Base-by-base conservation (phyloP, 345 rosid species). In the Sapria himalayana region DNA sequence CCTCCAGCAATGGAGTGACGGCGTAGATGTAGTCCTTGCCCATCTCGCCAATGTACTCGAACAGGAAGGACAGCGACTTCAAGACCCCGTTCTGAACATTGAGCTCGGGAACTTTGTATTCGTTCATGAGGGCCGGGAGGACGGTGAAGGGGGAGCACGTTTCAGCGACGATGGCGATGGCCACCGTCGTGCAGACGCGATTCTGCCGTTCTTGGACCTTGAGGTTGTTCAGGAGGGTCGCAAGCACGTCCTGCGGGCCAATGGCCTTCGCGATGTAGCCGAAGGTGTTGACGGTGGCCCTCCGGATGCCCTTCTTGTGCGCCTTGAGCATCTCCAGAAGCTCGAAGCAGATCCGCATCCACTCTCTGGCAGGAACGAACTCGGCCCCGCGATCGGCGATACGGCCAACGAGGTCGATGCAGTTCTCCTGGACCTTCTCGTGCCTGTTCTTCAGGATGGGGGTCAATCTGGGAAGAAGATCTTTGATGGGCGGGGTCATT, bases 261-360 rank as follows among this genome's bases (percentile, higher is more conserved):
- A 91, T 91, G 58, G 99, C 99, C 65, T 84, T 91, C 5, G 99
- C 99, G 7, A 91, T 91, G 48, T 91, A 91, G 37, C 99, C 99
- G 19, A 91, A 89, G 18, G 99, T 91, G 56, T 91, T 91, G 45
- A 91, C 99, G 0, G 93, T 84, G 19, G 99, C 95, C 50, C 99
- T 71, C 0, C 99, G 75, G 34, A 91, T 84, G 25, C 99, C 99
- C 67, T 89, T 89, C 64, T 89, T 89, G 70, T 89, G 98, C 25
- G 98, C 98, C 48, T 89, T 82, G n/a, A 89, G 95, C 98, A 89
- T 89, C 67, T 89, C 98, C 5, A 89, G 86, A 34, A 89, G 86
- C 74, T 89, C 98, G 41, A 89, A 89, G 58, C 93, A 82, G 21
- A 89, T 89, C 63, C 93, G 69, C 98, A 89, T 89, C 98, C 95